Conservation (phyloP, 192 early-diverging fungal species). For the Umbelopsis sp. region DNA sequence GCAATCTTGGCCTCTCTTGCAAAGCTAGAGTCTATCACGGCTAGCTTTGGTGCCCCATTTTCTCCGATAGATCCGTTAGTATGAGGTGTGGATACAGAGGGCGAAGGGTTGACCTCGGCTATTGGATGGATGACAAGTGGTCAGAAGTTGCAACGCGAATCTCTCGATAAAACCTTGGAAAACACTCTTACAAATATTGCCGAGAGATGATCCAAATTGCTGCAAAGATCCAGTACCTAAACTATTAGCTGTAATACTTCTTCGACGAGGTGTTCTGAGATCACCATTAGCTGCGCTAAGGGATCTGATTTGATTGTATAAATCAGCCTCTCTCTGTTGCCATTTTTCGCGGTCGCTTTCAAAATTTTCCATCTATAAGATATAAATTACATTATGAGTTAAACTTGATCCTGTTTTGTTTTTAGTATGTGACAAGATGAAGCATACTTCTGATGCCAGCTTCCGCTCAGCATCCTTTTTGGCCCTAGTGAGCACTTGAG, state of each 20-base stretch:
- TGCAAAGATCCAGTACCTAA: background rate
- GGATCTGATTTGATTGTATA: constrained; percentile 40
- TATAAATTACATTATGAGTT: background rate
- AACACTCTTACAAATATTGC: constrained; percentile 8
- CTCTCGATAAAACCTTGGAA: no score
- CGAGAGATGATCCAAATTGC: constrained; percentile 5
- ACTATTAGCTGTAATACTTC: constrained; percentile 25
- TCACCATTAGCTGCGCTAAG: constrained; percentile 27
- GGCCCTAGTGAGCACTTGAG: constrained; percentile 34
- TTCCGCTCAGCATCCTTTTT: constrained; percentile 50
- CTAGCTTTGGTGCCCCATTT: constrained; percentile 11
- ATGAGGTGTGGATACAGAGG: constrained; percentile 6
- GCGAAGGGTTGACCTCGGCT: constrained; percentile 6
- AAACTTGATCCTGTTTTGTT: background rate
- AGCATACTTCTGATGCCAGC: constrained; percentile 28
- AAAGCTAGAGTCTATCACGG: constrained; percentile 19
- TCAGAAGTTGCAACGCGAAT: no score
- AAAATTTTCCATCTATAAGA: constrained; percentile 29
- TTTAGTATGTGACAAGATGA: background rate
- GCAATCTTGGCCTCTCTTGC: constrained; percentile 41
- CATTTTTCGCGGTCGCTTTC: constrained; percentile 47
- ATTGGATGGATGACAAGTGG: background rate
- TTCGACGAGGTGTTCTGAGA: constrained; percentile 44
- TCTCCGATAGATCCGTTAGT: background rate
- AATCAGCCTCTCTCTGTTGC: constrained; percentile 50